These are phyloP conservation scores for Cordia subcordata DNA, from an alignment of 257 asterid genomes.

Conservation along the genomic window DNA sequence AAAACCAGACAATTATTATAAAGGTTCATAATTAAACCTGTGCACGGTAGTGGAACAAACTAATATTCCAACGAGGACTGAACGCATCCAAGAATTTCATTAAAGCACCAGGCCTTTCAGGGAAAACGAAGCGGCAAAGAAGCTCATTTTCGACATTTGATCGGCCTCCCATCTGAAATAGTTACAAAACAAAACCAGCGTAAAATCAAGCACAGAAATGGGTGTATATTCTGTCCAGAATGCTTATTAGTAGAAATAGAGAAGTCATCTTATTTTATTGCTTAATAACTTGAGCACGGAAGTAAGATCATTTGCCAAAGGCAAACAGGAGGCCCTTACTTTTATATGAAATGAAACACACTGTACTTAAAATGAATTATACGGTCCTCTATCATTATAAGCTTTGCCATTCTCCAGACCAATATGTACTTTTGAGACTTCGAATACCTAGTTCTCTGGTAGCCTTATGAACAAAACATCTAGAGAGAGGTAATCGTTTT, in stretches of 20 bases:
- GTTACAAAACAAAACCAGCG: constrained; percentile 4
- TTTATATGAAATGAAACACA: neutral
- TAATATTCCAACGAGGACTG: constrained; percentile 96
- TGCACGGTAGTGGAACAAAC: constrained; percentile 90
- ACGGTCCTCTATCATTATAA: too few species aligned
- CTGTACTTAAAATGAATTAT: too few species aligned
- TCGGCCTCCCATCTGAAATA: constrained; percentile 91
- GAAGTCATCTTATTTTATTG: neutral
- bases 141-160: constrained; percentile 69
- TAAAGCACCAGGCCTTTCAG: constrained; percentile 92
- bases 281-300: neutral
- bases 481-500: too few species aligned
- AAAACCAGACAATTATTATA: neutral
- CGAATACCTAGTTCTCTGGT: too few species aligned
- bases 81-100: constrained; percentile 78
- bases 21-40: constrained; percentile 45
- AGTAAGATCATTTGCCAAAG: neutral
- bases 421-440: too few species aligned
- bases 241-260: neutral
- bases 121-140: constrained; percentile 83
- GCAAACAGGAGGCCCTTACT: neutral
- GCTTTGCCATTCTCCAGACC: too few species aligned
- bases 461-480: too few species aligned
- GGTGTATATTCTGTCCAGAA: neutral
- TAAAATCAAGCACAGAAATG: neutral